Evolutionary conservation across 2,329 filamentous ascomycete species (phyloP), one percentile per base, ranked within the genome.

Genomic region (Fusarium heterosporum): DNA sequence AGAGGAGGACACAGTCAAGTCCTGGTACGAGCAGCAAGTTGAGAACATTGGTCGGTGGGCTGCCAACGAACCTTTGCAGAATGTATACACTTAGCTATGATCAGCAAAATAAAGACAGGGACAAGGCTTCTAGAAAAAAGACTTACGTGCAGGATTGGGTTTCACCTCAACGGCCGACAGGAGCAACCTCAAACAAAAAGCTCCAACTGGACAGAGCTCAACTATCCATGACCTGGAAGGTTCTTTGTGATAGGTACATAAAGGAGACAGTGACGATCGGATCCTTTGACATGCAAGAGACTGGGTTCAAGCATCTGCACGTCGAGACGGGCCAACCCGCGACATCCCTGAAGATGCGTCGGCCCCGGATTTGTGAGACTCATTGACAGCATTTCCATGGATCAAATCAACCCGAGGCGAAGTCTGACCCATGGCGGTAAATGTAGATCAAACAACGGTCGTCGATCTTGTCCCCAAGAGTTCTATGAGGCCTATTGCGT

Each of bases 1-100:
- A 1, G 88, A 91, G 64, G 85, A 87, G 60, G 87, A 84, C n/a
- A 84, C 85, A 34, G 80, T 92, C 73, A 81, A 84, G 47, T 79
- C 79, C 8, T 92, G 89, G 89, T 92, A 92, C 76, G 83, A 85
- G 61, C 87, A 91, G 77, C 86, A 87, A 55, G 88, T 84, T 2
- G 84, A 86, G 72, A 90, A 90, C 72, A 67, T 92, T 26, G 80
- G 84, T 75, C 78, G 82, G 42, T 90, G 87, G 81, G 67, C 54
- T 26, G 63, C 64, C 47, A 64, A 62, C 43, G 67, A 74, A 56
- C 57, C 66, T 49, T 56, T 74, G 54, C 50, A 68, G 12, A 70
- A 69, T 50, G 46, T 59, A 16, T 55, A 71, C 30, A 45, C 53
- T 40, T 66, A 64, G 68, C 28, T 52, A 41, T 51, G 34, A 51